These are phyloP conservation scores for Candida verbasci DNA, from an alignment of 805 yeast genomes.

Conservation along the genomic window DNA sequence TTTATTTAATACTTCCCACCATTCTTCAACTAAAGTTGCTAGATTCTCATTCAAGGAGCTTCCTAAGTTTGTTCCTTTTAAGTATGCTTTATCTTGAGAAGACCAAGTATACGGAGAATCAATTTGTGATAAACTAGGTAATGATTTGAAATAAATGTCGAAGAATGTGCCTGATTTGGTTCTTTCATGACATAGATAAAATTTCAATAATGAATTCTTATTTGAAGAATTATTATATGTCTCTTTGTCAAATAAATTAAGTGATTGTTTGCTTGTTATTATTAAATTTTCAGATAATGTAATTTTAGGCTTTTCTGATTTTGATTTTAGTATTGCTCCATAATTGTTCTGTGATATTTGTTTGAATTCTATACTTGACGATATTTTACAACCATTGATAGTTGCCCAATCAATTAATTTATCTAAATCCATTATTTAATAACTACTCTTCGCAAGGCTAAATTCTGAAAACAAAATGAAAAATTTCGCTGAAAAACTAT, in stretches of 20 bases:
- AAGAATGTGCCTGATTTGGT: conserved; percentile 16
- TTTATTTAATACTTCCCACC: conserved; percentile 42
- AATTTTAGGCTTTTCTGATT: neutral
- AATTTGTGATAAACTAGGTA: conserved; percentile 37
- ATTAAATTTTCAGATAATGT: conserved; percentile 7
- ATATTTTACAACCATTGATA: conserved; percentile 24
- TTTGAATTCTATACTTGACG: conserved; percentile 19
- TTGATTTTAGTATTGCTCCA: conserved; percentile 19
- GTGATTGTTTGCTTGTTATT: conserved; percentile 22
- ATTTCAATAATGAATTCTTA: conserved; percentile 29
- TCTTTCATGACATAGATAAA: conserved; percentile 30
- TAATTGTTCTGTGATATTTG: conserved; percentile 16
- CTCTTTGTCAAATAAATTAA: conserved; percentile 13
- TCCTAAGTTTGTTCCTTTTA: conserved; percentile 71
- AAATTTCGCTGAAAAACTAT: too few relatives aligned
- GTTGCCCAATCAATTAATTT: conserved; percentile 28
- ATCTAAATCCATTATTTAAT: neutral
- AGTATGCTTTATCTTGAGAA: conserved; percentile 41
- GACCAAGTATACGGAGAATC: conserved; percentile 70
- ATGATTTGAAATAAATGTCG: conserved; percentile 24
- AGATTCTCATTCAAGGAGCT: conserved; percentile 47
- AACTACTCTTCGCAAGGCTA: neutral
- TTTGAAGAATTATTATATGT: conserved; percentile 14
- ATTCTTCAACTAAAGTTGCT: conserved; percentile 50
- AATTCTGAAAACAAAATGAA: too few relatives aligned